Conservation (phyloP, 2,329 filamentous ascomycete genomes). For the Fusarium buxicola region DNA sequence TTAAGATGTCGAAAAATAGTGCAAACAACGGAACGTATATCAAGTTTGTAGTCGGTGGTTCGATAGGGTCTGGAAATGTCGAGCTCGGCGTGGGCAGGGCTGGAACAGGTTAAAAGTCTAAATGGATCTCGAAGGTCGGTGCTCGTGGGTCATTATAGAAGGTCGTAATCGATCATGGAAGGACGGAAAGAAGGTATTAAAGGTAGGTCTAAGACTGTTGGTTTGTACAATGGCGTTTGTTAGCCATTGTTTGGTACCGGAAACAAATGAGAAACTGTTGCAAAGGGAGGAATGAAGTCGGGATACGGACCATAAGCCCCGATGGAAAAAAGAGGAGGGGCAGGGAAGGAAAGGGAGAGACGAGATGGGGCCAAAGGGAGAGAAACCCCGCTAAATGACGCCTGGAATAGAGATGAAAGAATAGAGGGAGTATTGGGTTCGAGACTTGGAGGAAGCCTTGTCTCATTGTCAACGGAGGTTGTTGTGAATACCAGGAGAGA, state of each 20-base stretch:
- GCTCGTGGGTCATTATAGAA: slow-evolving; percentile 45
- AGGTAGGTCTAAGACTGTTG: slow-evolving; percentile 39
- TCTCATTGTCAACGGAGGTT: slow-evolving; percentile 38
- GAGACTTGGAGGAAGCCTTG: slow-evolving; percentile 26
- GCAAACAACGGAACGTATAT: neutral
- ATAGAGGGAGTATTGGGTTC: slow-evolving; percentile 15
- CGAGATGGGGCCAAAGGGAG: slow-evolving; percentile 21
- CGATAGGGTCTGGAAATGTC: slow-evolving; percentile 19
- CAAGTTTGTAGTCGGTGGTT: slow-evolving; percentile 14
- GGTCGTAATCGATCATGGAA: slow-evolving; percentile 44
- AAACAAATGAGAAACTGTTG: slow-evolving; percentile 26
- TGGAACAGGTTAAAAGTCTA: slow-evolving; percentile 35
- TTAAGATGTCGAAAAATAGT: slow-evolving; percentile 9
- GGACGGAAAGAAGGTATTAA: slow-evolving; percentile 45
- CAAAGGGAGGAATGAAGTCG: slow-evolving; percentile 41
- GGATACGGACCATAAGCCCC: slow-evolving; percentile 39
- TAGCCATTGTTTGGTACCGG: slow-evolving; percentile 36
- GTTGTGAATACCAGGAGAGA: slow-evolving; percentile 2
- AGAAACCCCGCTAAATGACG: slow-evolving; percentile 25
- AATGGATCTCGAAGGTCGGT: slow-evolving; percentile 39
- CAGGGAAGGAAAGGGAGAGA: slow-evolving; percentile 29
- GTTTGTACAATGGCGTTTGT: slow-evolving; percentile 35
- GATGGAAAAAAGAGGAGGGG: slow-evolving; percentile 45
- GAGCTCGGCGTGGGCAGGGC: slow-evolving; percentile 35
- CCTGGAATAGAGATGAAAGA: slow-evolving; percentile 8